Conservation (phyloP, 139 green algal genomes). For the Chlorella sp. region DNA sequence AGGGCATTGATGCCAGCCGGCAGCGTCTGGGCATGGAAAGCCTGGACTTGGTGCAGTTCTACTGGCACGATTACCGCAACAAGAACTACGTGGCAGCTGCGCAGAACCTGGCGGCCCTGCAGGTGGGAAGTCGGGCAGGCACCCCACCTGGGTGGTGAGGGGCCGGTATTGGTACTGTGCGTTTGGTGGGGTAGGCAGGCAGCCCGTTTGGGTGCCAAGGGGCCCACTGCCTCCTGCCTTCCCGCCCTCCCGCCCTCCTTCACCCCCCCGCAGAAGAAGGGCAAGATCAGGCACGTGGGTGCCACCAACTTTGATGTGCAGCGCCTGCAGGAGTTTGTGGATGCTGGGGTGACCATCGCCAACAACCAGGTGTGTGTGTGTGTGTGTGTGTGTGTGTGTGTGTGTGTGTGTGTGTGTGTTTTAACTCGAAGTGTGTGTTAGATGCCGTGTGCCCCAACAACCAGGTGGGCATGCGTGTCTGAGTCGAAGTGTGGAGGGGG, state of each 20-base stretch:
- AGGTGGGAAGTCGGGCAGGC: too few species aligned
- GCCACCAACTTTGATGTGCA: conserved; percentile 91
- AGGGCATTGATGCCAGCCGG: conserved; percentile 46
- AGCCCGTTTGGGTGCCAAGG: too few species aligned
- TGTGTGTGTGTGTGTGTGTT: too few species aligned
- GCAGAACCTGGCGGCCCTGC: conserved; percentile 67
- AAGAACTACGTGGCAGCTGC: conserved; percentile 72
- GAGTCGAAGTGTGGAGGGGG: too few species aligned
- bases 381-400: too few species aligned
- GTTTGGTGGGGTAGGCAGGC: too few species aligned
- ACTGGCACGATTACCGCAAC: conserved; percentile 58
- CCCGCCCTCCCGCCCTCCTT: neutral
- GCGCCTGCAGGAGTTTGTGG: conserved; percentile 72
- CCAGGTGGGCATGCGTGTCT: too few species aligned
- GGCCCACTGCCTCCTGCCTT: neutral
- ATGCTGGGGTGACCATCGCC: conserved; percentile 71
- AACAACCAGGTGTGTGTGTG: conserved; percentile 67
- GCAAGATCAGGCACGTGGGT: conserved; percentile 71
- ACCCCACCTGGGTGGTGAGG: too few species aligned
- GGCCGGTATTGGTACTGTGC: too few species aligned
- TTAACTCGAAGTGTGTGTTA: too few species aligned
- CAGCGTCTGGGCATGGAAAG: conserved; percentile 49
- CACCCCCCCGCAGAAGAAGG: conserved; percentile 41
- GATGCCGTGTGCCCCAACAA: too few species aligned
- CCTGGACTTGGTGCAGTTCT: conserved; percentile 67